Base-by-base conservation (phyloP, 2,329 filamentous ascomycete genomes). In the Juglanconis oblonga region DNA sequence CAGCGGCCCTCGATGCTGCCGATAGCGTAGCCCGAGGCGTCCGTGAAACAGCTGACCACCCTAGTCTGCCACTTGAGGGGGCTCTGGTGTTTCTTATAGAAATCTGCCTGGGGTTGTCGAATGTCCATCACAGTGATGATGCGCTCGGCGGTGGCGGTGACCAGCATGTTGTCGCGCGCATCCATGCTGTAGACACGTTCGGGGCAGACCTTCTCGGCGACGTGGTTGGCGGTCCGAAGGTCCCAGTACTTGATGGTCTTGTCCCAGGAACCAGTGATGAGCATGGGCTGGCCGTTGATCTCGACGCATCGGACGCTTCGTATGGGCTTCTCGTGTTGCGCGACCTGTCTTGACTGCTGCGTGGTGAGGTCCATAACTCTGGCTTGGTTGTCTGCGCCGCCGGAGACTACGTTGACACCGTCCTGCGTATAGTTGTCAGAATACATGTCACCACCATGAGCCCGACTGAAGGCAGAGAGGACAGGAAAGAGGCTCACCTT, bases 1-100 rank as follows among this genome's bases (percentile, higher is more conserved):
- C 95, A 99, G 58, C 95, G 89, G 35, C 95, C 95, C 74, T 99
- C 95, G 69, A 99, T 97, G 72, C 91, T 96, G 57, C 95, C 95
- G 54, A 99, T 91, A 1, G 95, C 95, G 71, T 96, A 99, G 5
- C 95, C 95, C 0, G 87, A 87, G 6, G 92, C 90, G 72, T 99
- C 94, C 13, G 88, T 87, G 74, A 99, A 99, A 79, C 94, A 98
- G 78, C 90, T 95, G 55, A 98, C 91, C 11, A 96, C 92, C 61
- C 94, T 83, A 1, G 95, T 99, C 81, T 99, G 95, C 92, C 93
- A 99, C 79, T 99, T 99, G 49, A 99, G 83, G 3, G 95, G 95
- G 71, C 92, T 97, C 77, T 97, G 92, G 54, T 97, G 84, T 9
- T 91, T 94, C 83, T 99, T 99, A 85, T 96, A 97, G 76, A 97